Evolutionary conservation across 2,329 filamentous ascomycete species (phyloP).

Genomic region (Cladobotryum protrusum): DNA sequence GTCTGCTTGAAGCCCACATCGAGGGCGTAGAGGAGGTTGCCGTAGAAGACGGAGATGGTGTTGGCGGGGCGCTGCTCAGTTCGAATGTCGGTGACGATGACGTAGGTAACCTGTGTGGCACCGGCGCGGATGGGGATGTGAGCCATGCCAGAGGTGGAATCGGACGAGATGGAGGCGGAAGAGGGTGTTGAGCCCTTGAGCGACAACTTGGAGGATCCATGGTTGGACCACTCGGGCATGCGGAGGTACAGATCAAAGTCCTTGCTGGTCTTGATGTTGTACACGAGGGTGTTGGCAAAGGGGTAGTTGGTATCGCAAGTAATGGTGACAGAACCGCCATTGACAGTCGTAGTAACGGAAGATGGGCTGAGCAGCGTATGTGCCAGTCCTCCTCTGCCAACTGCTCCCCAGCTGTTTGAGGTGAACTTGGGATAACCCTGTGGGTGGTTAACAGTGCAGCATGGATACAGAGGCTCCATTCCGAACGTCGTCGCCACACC

Average conservation of each 20-base stretch:
- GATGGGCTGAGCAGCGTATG: constrained; percentile 46
- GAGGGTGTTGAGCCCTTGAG: constrained; percentile 4
- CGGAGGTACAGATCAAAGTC: constrained; percentile 24
- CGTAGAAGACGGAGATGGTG: constrained; percentile 37
- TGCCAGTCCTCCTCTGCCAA: constrained; percentile 38
- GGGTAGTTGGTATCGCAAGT: constrained; percentile 44
- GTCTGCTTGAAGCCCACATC: constrained; percentile 27
- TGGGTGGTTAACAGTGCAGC: constrained; percentile 53
- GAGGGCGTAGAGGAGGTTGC: constrained; percentile 37
- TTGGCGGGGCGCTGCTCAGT: constrained; percentile 22
- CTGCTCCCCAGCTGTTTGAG: constrained; percentile 38
- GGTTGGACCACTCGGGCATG: constrained; percentile 21
- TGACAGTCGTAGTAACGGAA: constrained; percentile 32
- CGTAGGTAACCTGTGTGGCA: constrained; percentile 15
- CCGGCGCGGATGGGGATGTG: constrained; percentile 16
- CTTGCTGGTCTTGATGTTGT: constrained; percentile 22
- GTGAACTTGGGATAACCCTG: constrained; percentile 53
- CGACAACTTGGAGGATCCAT: constrained; percentile 4
- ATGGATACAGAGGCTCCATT: constrained; percentile 46
- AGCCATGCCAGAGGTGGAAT: constrained; percentile 17
- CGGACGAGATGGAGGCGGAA: constrained; percentile 13
- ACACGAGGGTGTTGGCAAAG: constrained; percentile 21
- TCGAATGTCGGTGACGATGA: constrained; percentile 15
- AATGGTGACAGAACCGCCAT: constrained; percentile 30
- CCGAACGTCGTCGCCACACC: constrained; percentile 37